A percentile compares a stretch with the other conserved stretches of the same genome.
Evolutionary conservation across 805 yeast species (phyloP).

Genomic region (Lipomyces chichibuensis): DNA sequence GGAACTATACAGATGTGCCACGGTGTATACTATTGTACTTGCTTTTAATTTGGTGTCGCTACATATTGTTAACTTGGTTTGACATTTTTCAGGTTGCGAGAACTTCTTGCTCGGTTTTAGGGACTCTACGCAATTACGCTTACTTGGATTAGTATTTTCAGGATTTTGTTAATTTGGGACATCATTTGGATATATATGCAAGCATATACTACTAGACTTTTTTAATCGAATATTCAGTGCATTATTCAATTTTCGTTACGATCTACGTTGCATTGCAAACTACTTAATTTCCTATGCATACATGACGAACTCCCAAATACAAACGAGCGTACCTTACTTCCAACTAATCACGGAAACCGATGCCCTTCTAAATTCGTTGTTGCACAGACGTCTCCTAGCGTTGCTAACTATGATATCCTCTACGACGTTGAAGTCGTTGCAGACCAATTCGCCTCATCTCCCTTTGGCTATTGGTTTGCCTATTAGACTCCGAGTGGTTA

Average conservation of each 20-base stretch:
- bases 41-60: background rate
- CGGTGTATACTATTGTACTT: background rate
- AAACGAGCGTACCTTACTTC: background rate
- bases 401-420: background rate
- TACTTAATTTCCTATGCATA: background rate
- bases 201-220: background rate
- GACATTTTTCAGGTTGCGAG: background rate
- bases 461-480: background rate
- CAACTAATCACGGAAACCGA: background rate
- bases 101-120: background rate
- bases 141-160: background rate
- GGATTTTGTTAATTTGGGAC: background rate
- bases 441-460: background rate
- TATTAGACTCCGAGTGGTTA: background rate
- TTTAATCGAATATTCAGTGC: background rate
- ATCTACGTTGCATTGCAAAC: background rate
- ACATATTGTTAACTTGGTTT: background rate
- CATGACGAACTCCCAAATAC: background rate
- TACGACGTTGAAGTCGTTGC: conserved; percentile 1
- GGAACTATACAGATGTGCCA: background rate
- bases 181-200: background rate
- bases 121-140: background rate
- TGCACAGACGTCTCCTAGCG: background rate
- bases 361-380: background rate
- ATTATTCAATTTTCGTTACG: background rate